Base-by-base conservation (phyloP, 1,139 yeast genomes). In the Geotrichum phurueaensis region DNA sequence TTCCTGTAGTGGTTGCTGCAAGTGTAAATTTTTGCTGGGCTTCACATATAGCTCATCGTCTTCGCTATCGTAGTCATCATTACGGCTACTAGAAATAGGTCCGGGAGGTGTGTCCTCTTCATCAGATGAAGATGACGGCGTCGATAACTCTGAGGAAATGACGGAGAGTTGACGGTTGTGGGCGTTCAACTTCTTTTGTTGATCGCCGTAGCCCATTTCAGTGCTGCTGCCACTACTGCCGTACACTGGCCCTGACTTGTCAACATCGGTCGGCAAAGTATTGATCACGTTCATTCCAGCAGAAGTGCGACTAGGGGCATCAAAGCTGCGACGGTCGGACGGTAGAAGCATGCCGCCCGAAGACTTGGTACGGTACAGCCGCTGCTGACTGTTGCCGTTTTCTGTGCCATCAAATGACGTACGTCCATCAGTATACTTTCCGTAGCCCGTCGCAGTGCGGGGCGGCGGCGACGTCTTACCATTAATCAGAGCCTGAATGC, bases 391-490 rank as follows among this genome's bases (percentile, higher is more conserved):
- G 49, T 31, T 53, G 12, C 45, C 36, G 31, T n/a, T 39, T 1
- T 39, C 47, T 22, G 22, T 13, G 18, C 47, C 47, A 6, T 39
- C 47, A 39, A 39, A 39, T 3, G 20, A 15, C 18, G n/a, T 39
- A 9, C 47, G 47, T 25, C 36, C 68, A 59, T 82, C 87, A 0
- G 91, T 86, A 69, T 80, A 87, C 67, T 82, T 82, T 2, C 96
- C 96, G 69, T 89, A 89, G 0, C 96, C 96, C 18, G 76, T 74
- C 0, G 96, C 96, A 0, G 91, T 84, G 67, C 77, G 70, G 0
- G 81, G 75, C 4, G 82, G 79, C 13, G 81, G 78, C 1, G 81
- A 79, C 45, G 51, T n/a, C 33, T 55, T 31, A 7, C 78, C 77
- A 64, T 75, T 79, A 64, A 88, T 75, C 50, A 87, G 77, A 65